These are phyloP conservation scores for Kodamaea kakaduensis DNA, from an alignment of 805 yeast genomes.

Conservation along the genomic window DNA sequence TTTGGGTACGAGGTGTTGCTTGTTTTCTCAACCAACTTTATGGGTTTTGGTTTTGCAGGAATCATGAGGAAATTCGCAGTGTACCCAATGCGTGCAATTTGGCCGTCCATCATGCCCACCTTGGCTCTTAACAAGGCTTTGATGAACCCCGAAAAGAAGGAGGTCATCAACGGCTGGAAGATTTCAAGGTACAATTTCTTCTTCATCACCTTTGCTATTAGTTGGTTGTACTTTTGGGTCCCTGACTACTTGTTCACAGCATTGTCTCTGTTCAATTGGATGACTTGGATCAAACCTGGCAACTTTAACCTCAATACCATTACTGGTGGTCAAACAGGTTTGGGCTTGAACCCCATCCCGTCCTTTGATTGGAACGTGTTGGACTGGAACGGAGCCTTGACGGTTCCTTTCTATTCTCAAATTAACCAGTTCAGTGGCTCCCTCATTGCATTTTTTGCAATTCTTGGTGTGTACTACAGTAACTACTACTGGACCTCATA, in stretches of 20 bases:
- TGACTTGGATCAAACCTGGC: slow-evolving; percentile 27
- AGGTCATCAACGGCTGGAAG: slow-evolving; percentile 29
- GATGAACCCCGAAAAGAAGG: slow-evolving; percentile 22
- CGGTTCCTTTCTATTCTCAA: slow-evolving; percentile 23
- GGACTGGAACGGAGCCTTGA: slow-evolving; percentile 14
- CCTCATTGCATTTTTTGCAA: slow-evolving; percentile 20
- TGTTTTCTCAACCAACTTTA: slow-evolving; percentile 20
- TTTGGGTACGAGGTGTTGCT: slow-evolving; percentile 24
- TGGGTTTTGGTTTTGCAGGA: slow-evolving; percentile 32
- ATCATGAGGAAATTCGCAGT: slow-evolving; percentile 34
- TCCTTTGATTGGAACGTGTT: slow-evolving; percentile 28
- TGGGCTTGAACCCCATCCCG: slow-evolving; percentile 30
- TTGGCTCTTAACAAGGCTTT: slow-evolving; percentile 27
- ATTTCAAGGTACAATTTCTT: slow-evolving; percentile 23
- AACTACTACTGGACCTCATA: slow-evolving; percentile 28
- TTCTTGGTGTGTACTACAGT: slow-evolving; percentile 24
- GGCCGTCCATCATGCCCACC: slow-evolving; percentile 43
- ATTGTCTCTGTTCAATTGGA: slow-evolving; percentile 27
- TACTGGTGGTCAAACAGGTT: slow-evolving; percentile 22
- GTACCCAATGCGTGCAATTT: slow-evolving; percentile 49
- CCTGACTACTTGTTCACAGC: slow-evolving; percentile 26
- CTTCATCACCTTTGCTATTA: slow-evolving; percentile 12
- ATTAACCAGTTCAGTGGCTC: slow-evolving; percentile 22
- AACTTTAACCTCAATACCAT: slow-evolving; percentile 21
- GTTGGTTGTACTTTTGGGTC: slow-evolving; percentile 27